A percentile compares a stretch with the other conserved stretches of the same genome.
Conservation (phyloP, 73 alveolate genomes). For the Paramecium sonneborni region DNA sequence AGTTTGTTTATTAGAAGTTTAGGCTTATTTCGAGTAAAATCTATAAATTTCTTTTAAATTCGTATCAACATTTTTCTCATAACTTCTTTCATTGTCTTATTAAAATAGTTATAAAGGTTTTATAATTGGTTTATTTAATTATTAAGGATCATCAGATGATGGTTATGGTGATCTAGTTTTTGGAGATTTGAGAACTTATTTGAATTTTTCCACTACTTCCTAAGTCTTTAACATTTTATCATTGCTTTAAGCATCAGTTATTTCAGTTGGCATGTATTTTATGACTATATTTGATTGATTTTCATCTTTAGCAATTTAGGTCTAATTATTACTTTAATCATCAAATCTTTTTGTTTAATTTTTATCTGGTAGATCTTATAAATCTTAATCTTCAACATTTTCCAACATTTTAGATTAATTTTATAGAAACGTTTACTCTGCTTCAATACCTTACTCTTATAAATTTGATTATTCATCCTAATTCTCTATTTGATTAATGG, state of each 20-base stretch:
- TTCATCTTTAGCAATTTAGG: background rate
- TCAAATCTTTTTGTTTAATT: background rate
- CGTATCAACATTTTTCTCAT: background rate
- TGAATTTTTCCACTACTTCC: background rate
- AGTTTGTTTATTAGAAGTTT: background rate
- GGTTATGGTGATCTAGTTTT: background rate
- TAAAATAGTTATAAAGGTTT: background rate
- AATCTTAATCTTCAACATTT: background rate
- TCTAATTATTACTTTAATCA: background rate
- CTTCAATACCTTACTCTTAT: background rate
- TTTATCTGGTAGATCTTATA: background rate
- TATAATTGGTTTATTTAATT: background rate
- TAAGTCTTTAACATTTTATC: background rate
- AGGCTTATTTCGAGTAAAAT: slow-evolving; percentile 16
- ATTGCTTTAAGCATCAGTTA: background rate
- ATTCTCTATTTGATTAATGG: background rate
- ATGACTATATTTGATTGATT: background rate
- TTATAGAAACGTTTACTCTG: background rate
- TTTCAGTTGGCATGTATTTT: background rate
- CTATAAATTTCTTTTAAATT: slow-evolving; percentile 40
- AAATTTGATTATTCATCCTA: background rate
- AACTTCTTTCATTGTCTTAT: background rate
- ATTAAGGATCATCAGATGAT: background rate
- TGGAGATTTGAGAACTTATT: background rate
- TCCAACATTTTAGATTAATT: background rate